Percentiles rank a stretch among this genome's conserved stretches.
Conservation (phyloP, 2,329 filamentous ascomycete genomes). For the Clarireedia sp. region DNA sequence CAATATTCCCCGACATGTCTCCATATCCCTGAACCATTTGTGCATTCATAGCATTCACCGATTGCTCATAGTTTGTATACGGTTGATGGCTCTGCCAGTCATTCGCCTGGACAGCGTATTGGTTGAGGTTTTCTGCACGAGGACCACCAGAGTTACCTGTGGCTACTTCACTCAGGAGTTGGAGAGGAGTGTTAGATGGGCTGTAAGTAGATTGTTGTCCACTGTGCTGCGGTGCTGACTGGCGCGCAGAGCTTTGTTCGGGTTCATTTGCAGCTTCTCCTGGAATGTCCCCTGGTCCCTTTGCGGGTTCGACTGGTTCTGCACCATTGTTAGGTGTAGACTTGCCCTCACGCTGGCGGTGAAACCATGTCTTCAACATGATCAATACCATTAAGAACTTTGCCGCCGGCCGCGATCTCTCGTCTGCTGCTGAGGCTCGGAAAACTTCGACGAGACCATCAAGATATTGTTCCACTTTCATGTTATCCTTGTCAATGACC, state of each 20-base stretch:
- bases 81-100: conserved; percentile 20
- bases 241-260: not conserved
- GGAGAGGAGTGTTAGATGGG: conserved; percentile 31
- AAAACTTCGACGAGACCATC: conserved; percentile 64
- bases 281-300: not conserved
- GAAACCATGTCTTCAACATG: conserved; percentile 59
- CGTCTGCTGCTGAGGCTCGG: conserved; percentile 51
- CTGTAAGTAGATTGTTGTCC: conserved; percentile 23
- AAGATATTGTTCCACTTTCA: conserved; percentile 60
- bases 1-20: conserved; percentile 20
- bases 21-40: conserved; percentile 14
- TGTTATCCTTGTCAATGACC: conserved; percentile 58
- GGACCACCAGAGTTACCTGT: conserved; percentile 27
- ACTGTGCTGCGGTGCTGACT: conserved; percentile 6
- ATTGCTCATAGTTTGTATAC: conserved; percentile 16
- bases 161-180: conserved; percentile 35
- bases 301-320: not conserved
- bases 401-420: conserved; percentile 55
- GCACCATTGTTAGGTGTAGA: not conserved
- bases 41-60: conserved; percentile 11
- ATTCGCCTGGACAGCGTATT: conserved; percentile 16
- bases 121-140: conserved; percentile 19
- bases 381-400: conserved; percentile 65
- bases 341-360: conserved; percentile 27
- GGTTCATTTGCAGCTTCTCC: not conserved